Evolutionary conservation across 148 eudicot genomes (phyloP), one percentile per base, ranked within the genome.

Genomic region (Limonium bicolor): DNA sequence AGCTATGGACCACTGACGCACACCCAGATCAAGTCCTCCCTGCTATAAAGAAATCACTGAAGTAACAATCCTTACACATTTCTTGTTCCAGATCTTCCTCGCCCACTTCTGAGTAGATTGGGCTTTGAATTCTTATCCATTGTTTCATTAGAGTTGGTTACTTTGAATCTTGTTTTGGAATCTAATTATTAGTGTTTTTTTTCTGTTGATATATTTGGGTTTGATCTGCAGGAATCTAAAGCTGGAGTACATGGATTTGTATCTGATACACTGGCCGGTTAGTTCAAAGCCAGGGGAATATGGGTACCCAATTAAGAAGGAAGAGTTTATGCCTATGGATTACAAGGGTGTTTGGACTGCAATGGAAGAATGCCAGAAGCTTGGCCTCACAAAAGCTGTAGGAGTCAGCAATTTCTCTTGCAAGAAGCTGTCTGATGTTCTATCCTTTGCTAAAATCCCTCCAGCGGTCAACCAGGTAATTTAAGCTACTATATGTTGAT

Each of bases 401-500:
- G 83, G 83, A 27, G 76, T 78, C 29, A 68, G 86, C 64, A 78
- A 78, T 27, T 78, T 68, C 53, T 45, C 82, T n/a, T 55, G 64
- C 52, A 63, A 68, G 61, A 78, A 68, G 56, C 74, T 74, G 4
- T 26, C 45, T n/a, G 51, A 70, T 12, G 21, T 77, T 31, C 57
- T 80, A 9, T 49, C 75, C 19, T 37, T 35, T 35, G 77, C 84
- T 18, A 51, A 36, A 15, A 68, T 77, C 48, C 70, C 73, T 16
- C 90, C 80, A 5, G 73, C 84, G 3, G 77, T 70, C 49, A 80
- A 80, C 51, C 78, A 80, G 55, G 90, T 70, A 2, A 48, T n/a
- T n/a, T n/a, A n/a, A n/a, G n/a, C n/a, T n/a, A n/a, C n/a, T n/a
- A n/a, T n/a, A n/a, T n/a, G n/a, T n/a, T n/a, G n/a, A n/a, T n/a